Evolutionary conservation across 768 basidiomycete genomes (phyloP).

Genomic region (Trametes cinnabarina): DNA sequence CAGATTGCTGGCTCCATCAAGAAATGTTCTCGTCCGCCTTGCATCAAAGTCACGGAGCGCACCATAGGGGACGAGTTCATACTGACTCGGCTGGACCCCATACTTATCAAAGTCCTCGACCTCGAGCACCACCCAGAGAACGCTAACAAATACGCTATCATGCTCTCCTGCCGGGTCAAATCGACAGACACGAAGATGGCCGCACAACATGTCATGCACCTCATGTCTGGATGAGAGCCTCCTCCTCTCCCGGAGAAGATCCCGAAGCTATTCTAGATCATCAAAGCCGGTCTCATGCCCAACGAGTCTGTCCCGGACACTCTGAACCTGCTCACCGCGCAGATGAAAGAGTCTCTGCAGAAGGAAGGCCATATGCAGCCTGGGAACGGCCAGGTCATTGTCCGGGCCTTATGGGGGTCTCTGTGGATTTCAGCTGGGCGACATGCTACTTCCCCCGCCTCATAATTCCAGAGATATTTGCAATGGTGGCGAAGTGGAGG

Average conservation of each 20-base stretch:
- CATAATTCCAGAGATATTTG: not conserved
- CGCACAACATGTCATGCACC: not conserved
- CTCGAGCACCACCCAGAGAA: too few relatives aligned
- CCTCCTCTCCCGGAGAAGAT: slow-evolving; percentile 8
- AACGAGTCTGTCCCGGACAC: slow-evolving; percentile 3
- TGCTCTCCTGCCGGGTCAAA: slow-evolving; percentile 2
- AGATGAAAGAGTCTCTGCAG: not conserved
- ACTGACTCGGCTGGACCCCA: slow-evolving; percentile 13
- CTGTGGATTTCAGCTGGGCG: not conserved
- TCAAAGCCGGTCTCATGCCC: too few relatives aligned
- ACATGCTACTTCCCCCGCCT: not conserved
- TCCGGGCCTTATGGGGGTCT: slow-evolving; percentile 4
- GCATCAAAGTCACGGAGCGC: slow-evolving; percentile 15
- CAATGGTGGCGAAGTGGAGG: too few relatives aligned
- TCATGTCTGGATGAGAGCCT: slow-evolving; percentile 4
- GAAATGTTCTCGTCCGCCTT: not conserved
- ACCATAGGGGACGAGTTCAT: slow-evolving; percentile 10
- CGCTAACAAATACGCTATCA: slow-evolving; percentile 5
- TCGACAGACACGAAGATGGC: slow-evolving; percentile 1
- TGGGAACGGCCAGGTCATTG: not conserved
- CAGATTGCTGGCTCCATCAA: too few relatives aligned
- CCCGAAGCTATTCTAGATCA: slow-evolving; percentile 17
- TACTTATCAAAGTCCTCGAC: slow-evolving; percentile 18
- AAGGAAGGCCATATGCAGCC: slow-evolving; percentile 3
- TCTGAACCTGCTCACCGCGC: not conserved